These are phyloP conservation scores for Aspergillus biplanus DNA, from an alignment of 495 filamentous ascomycete species.

Conservation along the genomic window DNA sequence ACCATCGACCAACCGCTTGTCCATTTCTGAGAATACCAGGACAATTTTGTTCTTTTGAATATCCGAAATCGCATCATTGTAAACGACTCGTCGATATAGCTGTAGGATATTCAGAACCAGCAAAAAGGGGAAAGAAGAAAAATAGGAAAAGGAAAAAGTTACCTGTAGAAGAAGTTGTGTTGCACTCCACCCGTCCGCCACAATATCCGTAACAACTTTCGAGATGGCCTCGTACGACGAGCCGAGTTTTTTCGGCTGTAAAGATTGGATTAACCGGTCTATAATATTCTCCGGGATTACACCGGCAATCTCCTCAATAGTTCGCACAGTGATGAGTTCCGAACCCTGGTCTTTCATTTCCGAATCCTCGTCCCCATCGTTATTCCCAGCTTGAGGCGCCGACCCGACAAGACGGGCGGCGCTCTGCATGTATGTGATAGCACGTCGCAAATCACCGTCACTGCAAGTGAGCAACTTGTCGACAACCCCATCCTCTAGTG, in stretches of 20 bases:
- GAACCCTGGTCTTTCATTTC: slow-evolving; percentile 51
- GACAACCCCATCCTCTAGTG: slow-evolving; percentile 73
- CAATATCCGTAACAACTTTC: slow-evolving; percentile 80
- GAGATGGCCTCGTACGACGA: slow-evolving; percentile 75
- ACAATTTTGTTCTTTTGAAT: slow-evolving; percentile 90
- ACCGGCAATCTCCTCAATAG: slow-evolving; percentile 92
- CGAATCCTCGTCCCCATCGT: slow-evolving; percentile 53
- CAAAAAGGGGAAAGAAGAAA: not conserved
- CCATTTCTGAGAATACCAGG: slow-evolving; percentile 85
- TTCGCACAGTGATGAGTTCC: slow-evolving; percentile 68
- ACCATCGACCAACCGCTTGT: slow-evolving; percentile 96
- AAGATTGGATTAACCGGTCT: slow-evolving; percentile 69
- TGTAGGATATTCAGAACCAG: slow-evolving; percentile 35
- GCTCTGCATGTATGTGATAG: slow-evolving; percentile 94
- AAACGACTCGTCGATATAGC: slow-evolving; percentile 82
- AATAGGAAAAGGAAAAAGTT: slow-evolving; percentile 28
- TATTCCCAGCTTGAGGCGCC: slow-evolving; percentile 37
- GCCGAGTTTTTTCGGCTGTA: slow-evolving; percentile 69
- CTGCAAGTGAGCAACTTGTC: slow-evolving; percentile 83
- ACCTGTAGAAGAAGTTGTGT: slow-evolving; percentile 82
- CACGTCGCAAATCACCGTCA: slow-evolving; percentile 93
- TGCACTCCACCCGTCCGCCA: slow-evolving; percentile 99
- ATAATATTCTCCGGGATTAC: slow-evolving; percentile 81
- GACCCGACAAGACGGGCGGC: slow-evolving; percentile 80
- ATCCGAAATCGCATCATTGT: slow-evolving; percentile 80